These are phyloP conservation scores for Scheffersomyces amazonensis DNA, from an alignment of 805 yeast genomes.

Conservation along the genomic window DNA sequence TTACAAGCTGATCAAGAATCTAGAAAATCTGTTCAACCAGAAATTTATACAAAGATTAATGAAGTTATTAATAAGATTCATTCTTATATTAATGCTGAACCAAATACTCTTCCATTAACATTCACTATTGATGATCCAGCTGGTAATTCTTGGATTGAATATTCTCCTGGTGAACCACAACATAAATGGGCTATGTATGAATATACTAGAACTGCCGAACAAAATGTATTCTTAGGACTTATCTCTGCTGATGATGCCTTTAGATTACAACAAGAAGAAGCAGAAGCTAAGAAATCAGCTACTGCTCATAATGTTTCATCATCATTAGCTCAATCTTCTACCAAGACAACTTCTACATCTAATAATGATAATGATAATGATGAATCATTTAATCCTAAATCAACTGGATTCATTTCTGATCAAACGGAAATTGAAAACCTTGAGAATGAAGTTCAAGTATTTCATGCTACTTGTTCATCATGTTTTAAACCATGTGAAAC, in stretches of 20 bases:
- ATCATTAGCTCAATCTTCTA: conserved; percentile 10
- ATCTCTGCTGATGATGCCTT: conserved; percentile 66
- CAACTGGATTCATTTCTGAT: conserved; percentile 64
- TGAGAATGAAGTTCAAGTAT: conserved; percentile 88
- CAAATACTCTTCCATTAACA: conserved; percentile 70
- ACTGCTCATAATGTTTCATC: conserved; percentile 27
- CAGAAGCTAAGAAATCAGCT: conserved; percentile 42
- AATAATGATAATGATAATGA: conserved; percentile 1
- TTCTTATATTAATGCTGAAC: conserved; percentile 61
- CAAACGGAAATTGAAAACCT: conserved; percentile 80
- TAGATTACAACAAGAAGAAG: conserved; percentile 44
- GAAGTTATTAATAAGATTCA: conserved; percentile 61
- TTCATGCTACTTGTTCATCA: conserved; percentile 88
- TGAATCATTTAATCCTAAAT: conserved; percentile 29
- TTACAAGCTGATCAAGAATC: conserved; percentile 76
- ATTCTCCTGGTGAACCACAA: conserved; percentile 72
- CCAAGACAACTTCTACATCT: conserved; percentile 11
- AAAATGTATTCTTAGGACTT: conserved; percentile 80
- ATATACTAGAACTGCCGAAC: conserved; percentile 83
- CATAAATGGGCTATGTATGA: conserved; percentile 88
- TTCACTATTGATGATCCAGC: conserved; percentile 87
- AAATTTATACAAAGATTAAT: conserved; percentile 69
- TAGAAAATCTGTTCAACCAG: conserved; percentile 74
- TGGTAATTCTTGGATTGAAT: conserved; percentile 96
- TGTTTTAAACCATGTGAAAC: conserved; percentile 83